phyloP scores from a whole-genome alignment of 495 filamentous ascomycete species.

The Xylaria bambusicola region DNA sequence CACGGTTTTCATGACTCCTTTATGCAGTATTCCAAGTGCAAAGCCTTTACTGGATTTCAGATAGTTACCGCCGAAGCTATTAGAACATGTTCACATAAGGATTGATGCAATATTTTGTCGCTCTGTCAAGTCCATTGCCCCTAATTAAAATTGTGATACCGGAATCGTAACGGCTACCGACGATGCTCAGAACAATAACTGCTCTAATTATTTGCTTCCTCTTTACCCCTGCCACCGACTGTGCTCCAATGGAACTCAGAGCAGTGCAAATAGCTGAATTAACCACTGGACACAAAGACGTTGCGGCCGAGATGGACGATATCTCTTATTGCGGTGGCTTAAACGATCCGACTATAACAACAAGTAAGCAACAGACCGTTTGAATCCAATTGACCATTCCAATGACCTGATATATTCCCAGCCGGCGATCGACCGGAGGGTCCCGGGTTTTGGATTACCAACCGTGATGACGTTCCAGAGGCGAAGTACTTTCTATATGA shows the following conservation, averaged over 20 bases:
- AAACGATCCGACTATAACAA: slow-evolving; percentile 1
- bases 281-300: neutral
- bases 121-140: too few species aligned
- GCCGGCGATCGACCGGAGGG: slow-evolving; percentile 6
- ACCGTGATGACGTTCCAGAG: neutral
- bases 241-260: neutral
- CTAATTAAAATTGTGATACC: too few species aligned
- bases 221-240: neutral
- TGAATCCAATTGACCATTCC: neutral
- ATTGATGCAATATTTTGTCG: too few species aligned
- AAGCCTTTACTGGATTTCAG: too few species aligned
- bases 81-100: too few species aligned
- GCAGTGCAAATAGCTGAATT: neutral
- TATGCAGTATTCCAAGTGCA: too few species aligned
- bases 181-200: neutral
- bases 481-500: slow-evolving; percentile 27
- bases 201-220: neutral
- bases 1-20: too few species aligned
- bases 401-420: neutral
- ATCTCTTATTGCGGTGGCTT: neutral
- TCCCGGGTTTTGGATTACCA: slow-evolving; percentile 11
- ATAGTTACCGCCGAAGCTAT: too few species aligned
- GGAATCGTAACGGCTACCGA: too few species aligned
- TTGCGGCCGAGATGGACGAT: neutral
- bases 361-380: slow-evolving; percentile 2